Base-by-base conservation (phyloP, 768 basidiomycete species). In the Mycena rosella region DNA sequence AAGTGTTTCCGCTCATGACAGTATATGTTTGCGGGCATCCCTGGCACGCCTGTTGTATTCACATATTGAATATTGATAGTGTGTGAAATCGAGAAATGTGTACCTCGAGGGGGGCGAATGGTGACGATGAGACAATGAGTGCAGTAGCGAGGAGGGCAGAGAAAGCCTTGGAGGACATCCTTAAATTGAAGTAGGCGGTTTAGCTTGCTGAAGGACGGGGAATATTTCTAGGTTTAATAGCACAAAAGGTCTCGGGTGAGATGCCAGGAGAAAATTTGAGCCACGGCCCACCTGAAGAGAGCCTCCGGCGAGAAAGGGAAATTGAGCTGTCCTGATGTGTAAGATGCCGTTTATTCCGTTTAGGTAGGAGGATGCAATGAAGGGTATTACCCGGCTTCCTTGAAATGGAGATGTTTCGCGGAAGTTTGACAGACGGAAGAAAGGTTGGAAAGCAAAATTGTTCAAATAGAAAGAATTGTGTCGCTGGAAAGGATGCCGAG, bases 131-230 rank as follows among this genome's bases (percentile, higher is more conserved):
- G 57, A 65, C 57, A 24, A 38, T 56, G 13, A 65, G 8, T 7
- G 45, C 55, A 58, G 55, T 58, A 44, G 58, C 52, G 26, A 65
- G 63, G 45, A 65, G 38, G 38, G 56, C 56, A 45, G 64, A 18
- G 49, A 65, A 42, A 51, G 51, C 64, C 44, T 53, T 40, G 64
- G 26, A 42, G 56, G 58, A 51, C 63, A 58, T 65, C 22, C 17
- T 55, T 34, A 34, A 52, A 49, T 22, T 60, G n/a, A n/a, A n/a
- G 49, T 24, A 49, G 64, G 36, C 54, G 27, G 27, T 63, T 42
- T 30, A 63, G 32, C 44, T 57, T 57, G 63, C n/a, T 15, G 44
- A 48, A 57, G 27, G 27, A 42, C 20, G 61, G 29, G 38, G 52
- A 63, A 40, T 36, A 26, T 49, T 40, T 40, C 22, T 40, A 55